Base-by-base conservation (phyloP, 805 yeast genomes). In the Scheffersomyces amazonensis region DNA sequence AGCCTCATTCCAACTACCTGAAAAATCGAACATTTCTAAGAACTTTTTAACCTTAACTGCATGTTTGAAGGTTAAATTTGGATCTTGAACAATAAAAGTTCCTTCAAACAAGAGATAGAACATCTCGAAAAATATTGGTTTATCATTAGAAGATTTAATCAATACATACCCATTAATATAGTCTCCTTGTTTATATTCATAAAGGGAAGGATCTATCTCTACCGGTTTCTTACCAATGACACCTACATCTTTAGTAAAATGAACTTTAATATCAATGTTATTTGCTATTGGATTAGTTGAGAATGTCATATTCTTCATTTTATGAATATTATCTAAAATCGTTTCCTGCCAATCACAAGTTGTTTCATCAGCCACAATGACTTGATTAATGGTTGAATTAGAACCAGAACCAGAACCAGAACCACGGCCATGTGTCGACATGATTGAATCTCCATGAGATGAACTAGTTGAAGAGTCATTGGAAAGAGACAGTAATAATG, bases 111-210 rank as follows among this genome's bases (percentile, higher is more conserved):
- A 64, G 6, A 79, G 73, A 37, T 76, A 67, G 50, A 82, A 75
- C 80, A 78, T 78, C 47, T 81, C 83, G 50, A 81, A 83, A 2
- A 75, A 73, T 16, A 82, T 63, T 0, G 68, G 60, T 13, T 57
- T 45, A 1, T 52, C 36, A 2, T 75, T 56, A 5, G 48, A 59
- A 48, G 78, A 79, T 36, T 63, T 59, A 16, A 78, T 61, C 0
- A 55, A 46, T 6, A 74, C 59, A 47, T 72, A 77, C 0, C 91
- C 91, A 49, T 76, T 72, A 11, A 83, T 65, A 16, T 68, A 66
- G 51, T 83, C 89, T n/a, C 87, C 87, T 10, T 82, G 80, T 15
- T 76, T 76, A 51, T 75, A 83, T 53, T 80, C 86, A 44, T 46
- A 55, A 17, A 52, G 39, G 39, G 58, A 54, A 6, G 62, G 58